These are phyloP conservation scores for Calonectria henricotiae DNA, from an alignment of 2,329 filamentous ascomycete genomes.

Conservation along the genomic window DNA sequence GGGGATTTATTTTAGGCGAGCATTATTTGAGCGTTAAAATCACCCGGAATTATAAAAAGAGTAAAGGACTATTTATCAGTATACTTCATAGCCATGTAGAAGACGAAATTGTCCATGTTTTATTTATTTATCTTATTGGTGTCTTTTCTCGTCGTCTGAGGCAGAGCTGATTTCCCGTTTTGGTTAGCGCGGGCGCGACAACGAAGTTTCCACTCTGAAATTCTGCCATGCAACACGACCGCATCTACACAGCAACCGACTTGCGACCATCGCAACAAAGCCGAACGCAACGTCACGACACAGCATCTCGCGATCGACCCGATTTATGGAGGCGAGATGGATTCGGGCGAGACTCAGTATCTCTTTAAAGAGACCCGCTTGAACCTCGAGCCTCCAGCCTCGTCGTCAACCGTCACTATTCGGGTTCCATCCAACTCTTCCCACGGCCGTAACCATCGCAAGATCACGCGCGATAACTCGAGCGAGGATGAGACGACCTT, in stretches of 20 bases:
- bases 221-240: conserved; percentile 57
- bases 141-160: neutral
- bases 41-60: neutral
- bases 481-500: conserved; percentile 83
- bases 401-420: conserved; percentile 80
- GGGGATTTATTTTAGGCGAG: conserved; percentile 22
- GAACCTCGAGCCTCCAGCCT: conserved; percentile 82
- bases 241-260: conserved; percentile 46
- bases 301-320: conserved; percentile 43
- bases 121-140: neutral
- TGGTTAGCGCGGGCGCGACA: conserved; percentile 57
- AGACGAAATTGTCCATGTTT: neutral
- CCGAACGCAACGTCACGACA: conserved; percentile 38
- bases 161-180: conserved; percentile 58
- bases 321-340: conserved; percentile 79
- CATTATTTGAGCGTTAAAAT: neutral
- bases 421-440: conserved; percentile 73
- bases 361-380: conserved; percentile 91
- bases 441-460: conserved; percentile 64
- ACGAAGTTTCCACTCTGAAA: conserved; percentile 51
- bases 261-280: conserved; percentile 51
- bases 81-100: neutral
- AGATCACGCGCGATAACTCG: conserved; percentile 53
- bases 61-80: neutral
- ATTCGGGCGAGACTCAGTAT: conserved; percentile 73